phyloP scores from a whole-genome alignment of 441 rosid species.

The Rhodomyrtus psidioides region DNA sequence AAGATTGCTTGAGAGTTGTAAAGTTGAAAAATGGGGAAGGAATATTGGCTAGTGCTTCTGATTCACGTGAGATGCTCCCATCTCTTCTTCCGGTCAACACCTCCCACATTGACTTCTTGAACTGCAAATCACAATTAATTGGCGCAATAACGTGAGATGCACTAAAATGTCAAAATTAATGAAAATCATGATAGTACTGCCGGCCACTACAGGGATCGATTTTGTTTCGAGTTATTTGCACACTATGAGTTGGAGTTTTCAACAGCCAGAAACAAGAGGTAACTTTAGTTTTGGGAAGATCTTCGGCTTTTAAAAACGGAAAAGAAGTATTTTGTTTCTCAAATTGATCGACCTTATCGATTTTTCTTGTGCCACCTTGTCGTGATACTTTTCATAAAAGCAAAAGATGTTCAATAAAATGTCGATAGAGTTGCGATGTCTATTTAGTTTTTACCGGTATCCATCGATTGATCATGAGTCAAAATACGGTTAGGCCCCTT shows the following conservation, averaged over 20 bases:
- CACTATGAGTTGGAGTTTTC: neutral
- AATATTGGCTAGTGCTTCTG: constrained; percentile 33
- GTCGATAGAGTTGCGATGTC: neutral
- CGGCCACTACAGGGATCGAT: neutral
- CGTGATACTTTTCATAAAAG: neutral
- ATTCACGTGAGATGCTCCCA: constrained; percentile 35
- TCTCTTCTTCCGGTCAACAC: constrained; percentile 63
- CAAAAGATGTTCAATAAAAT: neutral
- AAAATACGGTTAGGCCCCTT: neutral
- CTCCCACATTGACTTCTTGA: constrained; percentile 33
- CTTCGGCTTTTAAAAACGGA: no score
- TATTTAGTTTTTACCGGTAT: neutral
- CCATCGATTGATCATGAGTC: neutral
- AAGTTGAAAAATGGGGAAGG: constrained; percentile 46
- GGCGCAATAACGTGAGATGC: neutral
- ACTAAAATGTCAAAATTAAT: neutral
- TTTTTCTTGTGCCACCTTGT: neutral
- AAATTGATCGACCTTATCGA: neutral
- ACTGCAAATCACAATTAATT: constrained; percentile 20
- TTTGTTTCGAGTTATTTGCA: neutral
- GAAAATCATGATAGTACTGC: neutral
- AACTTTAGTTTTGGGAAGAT: neutral
- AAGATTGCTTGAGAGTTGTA: constrained; percentile 31
- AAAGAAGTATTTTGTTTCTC: neutral
- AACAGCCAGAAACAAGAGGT: neutral